Evolutionary conservation across 352 stramenopile species (phyloP).

Genomic region (Pythium sukuiense): DNA sequence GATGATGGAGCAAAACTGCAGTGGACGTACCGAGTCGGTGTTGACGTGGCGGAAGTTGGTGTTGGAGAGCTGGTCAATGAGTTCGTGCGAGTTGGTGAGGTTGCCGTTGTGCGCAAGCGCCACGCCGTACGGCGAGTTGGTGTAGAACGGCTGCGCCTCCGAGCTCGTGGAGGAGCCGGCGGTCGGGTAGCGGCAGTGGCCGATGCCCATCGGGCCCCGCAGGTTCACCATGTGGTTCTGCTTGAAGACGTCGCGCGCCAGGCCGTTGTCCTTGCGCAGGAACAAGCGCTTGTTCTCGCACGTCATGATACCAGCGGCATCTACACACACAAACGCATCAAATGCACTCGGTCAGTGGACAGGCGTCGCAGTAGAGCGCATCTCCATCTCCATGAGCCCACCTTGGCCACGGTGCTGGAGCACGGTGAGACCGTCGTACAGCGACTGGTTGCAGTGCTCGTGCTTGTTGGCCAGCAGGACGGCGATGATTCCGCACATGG

Average conservation of each 20-base stretch:
- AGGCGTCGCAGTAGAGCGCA: neutral
- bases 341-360: neutral
- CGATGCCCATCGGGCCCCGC: conserved; percentile 95
- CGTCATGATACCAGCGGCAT: conserved; percentile 96
- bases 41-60: conserved; percentile 97
- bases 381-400: conserved; percentile 16
- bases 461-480: conserved; percentile 95
- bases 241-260: conserved; percentile 98
- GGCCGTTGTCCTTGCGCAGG: conserved; percentile 98
- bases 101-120: conserved; percentile 98
- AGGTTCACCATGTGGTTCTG: conserved; percentile 97
- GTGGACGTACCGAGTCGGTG: conserved; percentile 89
- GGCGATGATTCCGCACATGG: conserved; percentile 98
- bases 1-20: neutral
- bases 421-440: conserved; percentile 98
- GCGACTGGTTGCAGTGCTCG: conserved; percentile 91
- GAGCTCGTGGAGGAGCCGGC: conserved; percentile 89
- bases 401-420: conserved; percentile 98
- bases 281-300: conserved; percentile 92
- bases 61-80: conserved; percentile 91
- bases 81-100: conserved; percentile 97
- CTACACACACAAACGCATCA: conserved; percentile 25
- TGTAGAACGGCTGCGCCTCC: conserved; percentile 98
- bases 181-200: conserved; percentile 98
- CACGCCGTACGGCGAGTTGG: conserved; percentile 99